Conservation (phyloP, 2,329 filamentous ascomycete genomes). For the Xylariaceae sp. region DNA sequence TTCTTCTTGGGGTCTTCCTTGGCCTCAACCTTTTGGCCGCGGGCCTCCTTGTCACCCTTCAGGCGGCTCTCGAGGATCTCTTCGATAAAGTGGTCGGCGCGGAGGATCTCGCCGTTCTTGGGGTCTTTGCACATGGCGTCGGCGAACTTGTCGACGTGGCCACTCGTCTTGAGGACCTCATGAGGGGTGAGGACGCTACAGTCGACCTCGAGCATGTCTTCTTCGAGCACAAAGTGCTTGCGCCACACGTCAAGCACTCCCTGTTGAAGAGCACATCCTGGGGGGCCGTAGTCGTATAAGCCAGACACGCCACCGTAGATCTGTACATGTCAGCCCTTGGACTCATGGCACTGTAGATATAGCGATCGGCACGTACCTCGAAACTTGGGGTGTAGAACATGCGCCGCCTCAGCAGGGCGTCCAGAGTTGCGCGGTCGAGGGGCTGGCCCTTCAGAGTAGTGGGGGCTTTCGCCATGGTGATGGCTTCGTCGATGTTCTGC, state of each 20-base stretch:
- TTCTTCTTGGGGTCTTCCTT: slow-evolving; percentile 70
- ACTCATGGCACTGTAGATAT: neutral
- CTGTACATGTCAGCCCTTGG: slow-evolving; percentile 11
- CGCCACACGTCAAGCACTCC: slow-evolving; percentile 87
- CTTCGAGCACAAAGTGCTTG: slow-evolving; percentile 88
- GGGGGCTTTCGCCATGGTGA: slow-evolving; percentile 45
- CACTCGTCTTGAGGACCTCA: slow-evolving; percentile 89
- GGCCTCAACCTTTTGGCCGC: slow-evolving; percentile 74
- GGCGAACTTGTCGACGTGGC: slow-evolving; percentile 96
- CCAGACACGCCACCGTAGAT: slow-evolving; percentile 88
- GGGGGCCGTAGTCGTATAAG: slow-evolving; percentile 90
- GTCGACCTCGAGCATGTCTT: slow-evolving; percentile 94
- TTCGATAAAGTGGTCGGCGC: slow-evolving; percentile 95
- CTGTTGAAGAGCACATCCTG: slow-evolving; percentile 79
- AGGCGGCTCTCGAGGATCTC: slow-evolving; percentile 83
- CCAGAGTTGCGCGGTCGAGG: slow-evolving; percentile 77
- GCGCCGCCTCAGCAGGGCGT: slow-evolving; percentile 80
- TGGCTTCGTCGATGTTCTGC: too few relatives aligned
- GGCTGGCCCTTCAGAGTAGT: slow-evolving; percentile 87
- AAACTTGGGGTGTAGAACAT: slow-evolving; percentile 95
- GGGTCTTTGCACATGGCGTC: slow-evolving; percentile 99
- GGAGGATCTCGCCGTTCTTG: slow-evolving; percentile 93
- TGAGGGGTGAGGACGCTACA: slow-evolving; percentile 91
- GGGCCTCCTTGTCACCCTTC: slow-evolving; percentile 88
- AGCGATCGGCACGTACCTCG: slow-evolving; percentile 41